Conservation (phyloP, 2,329 filamentous ascomycete species). For the Albifimbria verrucaria region DNA sequence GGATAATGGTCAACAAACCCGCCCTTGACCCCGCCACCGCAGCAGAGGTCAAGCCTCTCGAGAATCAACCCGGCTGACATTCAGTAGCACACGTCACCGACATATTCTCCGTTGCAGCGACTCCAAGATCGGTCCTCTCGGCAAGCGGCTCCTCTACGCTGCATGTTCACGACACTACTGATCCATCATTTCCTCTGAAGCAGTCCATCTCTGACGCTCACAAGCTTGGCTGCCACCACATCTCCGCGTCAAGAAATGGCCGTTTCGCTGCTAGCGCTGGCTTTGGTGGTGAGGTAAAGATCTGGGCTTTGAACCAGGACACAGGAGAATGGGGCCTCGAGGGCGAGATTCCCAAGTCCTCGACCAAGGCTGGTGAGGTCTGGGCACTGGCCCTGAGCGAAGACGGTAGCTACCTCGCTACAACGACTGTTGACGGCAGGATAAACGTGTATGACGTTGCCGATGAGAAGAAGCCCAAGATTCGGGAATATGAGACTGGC, state of each 20-base stretch:
- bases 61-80: conserved; percentile 14
- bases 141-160: conserved; percentile 81
- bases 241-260: conserved; percentile 68
- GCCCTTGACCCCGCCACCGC: conserved; percentile 28
- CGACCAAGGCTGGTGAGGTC: conserved; percentile 64
- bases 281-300: conserved; percentile 82
- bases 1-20: conserved; percentile 83
- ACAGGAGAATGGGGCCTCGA: conserved; percentile 47
- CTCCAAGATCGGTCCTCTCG: conserved; percentile 70
- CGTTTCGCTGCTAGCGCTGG: conserved; percentile 76
- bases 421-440: conserved; percentile 81
- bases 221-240: conserved; percentile 86
- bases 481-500: conserved; percentile 79
- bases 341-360: conserved; percentile 37
- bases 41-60: conserved; percentile 8
- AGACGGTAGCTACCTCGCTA: conserved; percentile 81
- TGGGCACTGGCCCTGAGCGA: conserved; percentile 88
- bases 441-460: conserved; percentile 83
- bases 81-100: conserved; percentile 72
- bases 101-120: conserved; percentile 80
- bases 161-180: conserved; percentile 71
- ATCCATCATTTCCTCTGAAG: conserved; percentile 68
- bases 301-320: conserved; percentile 67
- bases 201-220: conserved; percentile 81
- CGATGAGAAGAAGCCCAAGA: conserved; percentile 55